phyloP scores from a whole-genome alignment of 495 filamentous ascomycete genomes.

The Apiosordaria backusii region DNA sequence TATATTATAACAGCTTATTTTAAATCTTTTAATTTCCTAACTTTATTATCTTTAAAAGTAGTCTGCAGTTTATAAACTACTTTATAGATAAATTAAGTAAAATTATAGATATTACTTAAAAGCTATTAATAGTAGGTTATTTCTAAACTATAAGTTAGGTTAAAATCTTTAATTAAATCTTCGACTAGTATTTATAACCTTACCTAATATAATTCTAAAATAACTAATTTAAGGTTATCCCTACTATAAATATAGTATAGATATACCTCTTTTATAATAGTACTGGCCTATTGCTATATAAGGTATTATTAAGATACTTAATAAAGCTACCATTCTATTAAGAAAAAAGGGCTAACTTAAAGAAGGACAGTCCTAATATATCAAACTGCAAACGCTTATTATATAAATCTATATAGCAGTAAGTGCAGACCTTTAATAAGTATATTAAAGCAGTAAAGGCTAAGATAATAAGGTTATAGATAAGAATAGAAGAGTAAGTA shows the following conservation, averaged over 20 bases:
- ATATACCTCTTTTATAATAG: not conserved
- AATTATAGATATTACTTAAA: no score
- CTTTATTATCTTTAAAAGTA: not conserved
- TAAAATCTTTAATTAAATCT: not conserved
- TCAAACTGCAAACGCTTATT: not conserved
- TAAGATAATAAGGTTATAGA: not conserved
- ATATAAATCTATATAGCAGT: not conserved
- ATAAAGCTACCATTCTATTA: not conserved
- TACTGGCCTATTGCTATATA: not conserved
- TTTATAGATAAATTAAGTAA: not conserved
- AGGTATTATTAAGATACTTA: not conserved
- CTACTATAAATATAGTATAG: not conserved
- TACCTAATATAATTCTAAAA: not conserved
- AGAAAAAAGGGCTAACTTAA: not conserved
- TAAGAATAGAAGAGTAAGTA: not conserved
- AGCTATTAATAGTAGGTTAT: no score
- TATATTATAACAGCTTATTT: conserved; percentile 4
- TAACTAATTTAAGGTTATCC: not conserved
- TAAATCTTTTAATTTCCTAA: not conserved
- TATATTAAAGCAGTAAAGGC: not conserved
- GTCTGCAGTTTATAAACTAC: not conserved
- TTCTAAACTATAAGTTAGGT: not conserved
- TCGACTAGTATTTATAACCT: not conserved
- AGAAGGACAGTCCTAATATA: not conserved
- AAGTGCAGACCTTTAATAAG: not conserved